Evolutionary conservation across 208 protist species (phyloP).

Genomic region (Angomonas ambiguus): DNA sequence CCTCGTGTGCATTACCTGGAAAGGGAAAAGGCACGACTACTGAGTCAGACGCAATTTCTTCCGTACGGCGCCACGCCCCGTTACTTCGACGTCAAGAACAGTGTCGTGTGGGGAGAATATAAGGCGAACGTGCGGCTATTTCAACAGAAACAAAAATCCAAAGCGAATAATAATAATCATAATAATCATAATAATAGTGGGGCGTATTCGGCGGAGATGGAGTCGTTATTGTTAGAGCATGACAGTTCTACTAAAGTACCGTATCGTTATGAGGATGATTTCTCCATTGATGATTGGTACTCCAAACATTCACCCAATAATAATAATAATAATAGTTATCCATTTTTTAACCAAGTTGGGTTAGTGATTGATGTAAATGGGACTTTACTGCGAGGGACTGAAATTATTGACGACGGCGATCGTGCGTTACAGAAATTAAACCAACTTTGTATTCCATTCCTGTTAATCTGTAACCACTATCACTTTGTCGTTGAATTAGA

Average conservation of each 20-base stretch:
- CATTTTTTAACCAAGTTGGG: conserved; percentile 69
- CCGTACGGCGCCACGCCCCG: conserved; percentile 68
- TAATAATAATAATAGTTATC: conserved; percentile 31
- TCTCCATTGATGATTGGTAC: neutral
- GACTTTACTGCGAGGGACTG: conserved; percentile 56
- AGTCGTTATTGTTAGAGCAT: conserved; percentile 31
- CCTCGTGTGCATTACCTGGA: conserved; percentile 44
- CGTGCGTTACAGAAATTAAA: conserved; percentile 54
- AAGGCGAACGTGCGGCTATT: conserved; percentile 17
- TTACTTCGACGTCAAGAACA: conserved; percentile 45
- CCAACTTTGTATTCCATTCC: conserved; percentile 66
- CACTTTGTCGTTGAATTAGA: conserved; percentile 5
- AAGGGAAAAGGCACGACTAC: conserved; percentile 35
- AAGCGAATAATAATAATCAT: neutral
- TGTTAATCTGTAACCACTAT: conserved; percentile 86
- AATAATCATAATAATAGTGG: neutral
- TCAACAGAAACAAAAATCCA: neutral
- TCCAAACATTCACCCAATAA: too few species aligned
- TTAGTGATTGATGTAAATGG: conserved; percentile 86
- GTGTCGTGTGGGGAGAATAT: conserved; percentile 83
- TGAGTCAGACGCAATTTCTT: conserved; percentile 52
- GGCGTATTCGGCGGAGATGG: conserved; percentile 37
- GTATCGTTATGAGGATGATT: conserved; percentile 32
- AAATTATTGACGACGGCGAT: conserved; percentile 70
- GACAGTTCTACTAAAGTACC: conserved; percentile 74